A percentile compares a stretch with the other conserved stretches of the same genome.
phyloP scores from a whole-genome alignment of 2,329 filamentous ascomycete species.

The Penicillium sp. region DNA sequence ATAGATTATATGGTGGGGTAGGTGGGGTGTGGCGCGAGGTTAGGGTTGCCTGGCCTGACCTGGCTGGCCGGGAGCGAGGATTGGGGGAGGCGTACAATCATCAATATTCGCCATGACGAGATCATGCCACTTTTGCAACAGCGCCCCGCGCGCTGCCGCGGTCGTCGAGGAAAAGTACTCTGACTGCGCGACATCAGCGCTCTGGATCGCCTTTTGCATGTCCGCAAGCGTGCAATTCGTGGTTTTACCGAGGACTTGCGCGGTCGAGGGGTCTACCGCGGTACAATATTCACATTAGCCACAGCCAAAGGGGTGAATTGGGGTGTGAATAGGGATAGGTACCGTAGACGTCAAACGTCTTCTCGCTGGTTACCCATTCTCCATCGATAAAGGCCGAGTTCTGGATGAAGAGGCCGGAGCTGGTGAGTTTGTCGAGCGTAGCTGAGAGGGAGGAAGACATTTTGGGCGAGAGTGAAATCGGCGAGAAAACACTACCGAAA shows the following conservation, averaged over 20 bases:
- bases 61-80: too few relatives aligned
- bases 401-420: background rate
- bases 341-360: background rate
- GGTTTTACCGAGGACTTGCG: background rate
- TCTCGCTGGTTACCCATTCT: background rate
- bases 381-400: background rate
- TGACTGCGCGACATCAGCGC: background rate
- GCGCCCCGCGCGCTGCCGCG: background rate
- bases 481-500: too few relatives aligned
- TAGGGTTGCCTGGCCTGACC: too few relatives aligned
- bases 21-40: background rate
- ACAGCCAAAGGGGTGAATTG: too few relatives aligned
- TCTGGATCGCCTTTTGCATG: background rate
- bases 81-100: background rate
- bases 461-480: background rate
- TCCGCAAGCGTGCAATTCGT: background rate
- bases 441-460: background rate
- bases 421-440: background rate
- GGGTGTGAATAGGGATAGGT: too few relatives aligned
- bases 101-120: conserved; percentile 6
- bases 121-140: conserved; percentile 12
- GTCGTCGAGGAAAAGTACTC: conserved; percentile 1
- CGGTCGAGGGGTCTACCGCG: background rate
- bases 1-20: background rate
- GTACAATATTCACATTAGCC: background rate